These are phyloP conservation scores for Rhamnella rubrinervis DNA, from an alignment of 331 rosid genomes.

Conservation along the genomic window DNA sequence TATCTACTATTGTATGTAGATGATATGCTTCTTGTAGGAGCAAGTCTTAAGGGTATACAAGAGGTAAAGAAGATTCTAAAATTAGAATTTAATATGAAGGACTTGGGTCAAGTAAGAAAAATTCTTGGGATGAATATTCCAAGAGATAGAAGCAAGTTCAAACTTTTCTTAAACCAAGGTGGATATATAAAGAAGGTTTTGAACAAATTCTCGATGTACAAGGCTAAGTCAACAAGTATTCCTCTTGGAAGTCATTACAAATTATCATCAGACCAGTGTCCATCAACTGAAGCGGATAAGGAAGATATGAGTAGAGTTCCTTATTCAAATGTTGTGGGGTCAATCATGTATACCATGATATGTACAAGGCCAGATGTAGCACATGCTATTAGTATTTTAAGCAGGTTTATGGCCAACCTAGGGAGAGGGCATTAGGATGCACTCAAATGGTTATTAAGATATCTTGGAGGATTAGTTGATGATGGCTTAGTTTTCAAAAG, in stretches of 20 bases:
- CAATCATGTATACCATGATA: too few relatives aligned
- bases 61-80: too few relatives aligned
- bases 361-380: too few relatives aligned
- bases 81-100: neutral
- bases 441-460: too few relatives aligned
- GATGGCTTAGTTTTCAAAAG: too few relatives aligned
- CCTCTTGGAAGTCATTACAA: neutral
- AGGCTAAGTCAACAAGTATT: neutral
- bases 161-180: too few relatives aligned
- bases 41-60: neutral
- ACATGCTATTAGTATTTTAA: too few relatives aligned
- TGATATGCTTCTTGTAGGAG: neutral
- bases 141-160: too few relatives aligned
- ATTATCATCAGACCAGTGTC: neutral
- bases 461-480: too few relatives aligned
- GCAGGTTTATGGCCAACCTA: too few relatives aligned
- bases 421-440: too few relatives aligned
- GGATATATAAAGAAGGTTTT: neutral
- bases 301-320: neutral
- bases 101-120: neutral
- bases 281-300: neutral
- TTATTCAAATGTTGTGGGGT: neutral
- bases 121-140: neutral
- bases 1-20: too few relatives aligned
- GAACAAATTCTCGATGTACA: neutral